A percentile compares a stretch with the other conserved stretches of the same genome.
Conservation (phyloP, 352 stramenopile genomes). For the Stramenopiles sp. region DNA sequence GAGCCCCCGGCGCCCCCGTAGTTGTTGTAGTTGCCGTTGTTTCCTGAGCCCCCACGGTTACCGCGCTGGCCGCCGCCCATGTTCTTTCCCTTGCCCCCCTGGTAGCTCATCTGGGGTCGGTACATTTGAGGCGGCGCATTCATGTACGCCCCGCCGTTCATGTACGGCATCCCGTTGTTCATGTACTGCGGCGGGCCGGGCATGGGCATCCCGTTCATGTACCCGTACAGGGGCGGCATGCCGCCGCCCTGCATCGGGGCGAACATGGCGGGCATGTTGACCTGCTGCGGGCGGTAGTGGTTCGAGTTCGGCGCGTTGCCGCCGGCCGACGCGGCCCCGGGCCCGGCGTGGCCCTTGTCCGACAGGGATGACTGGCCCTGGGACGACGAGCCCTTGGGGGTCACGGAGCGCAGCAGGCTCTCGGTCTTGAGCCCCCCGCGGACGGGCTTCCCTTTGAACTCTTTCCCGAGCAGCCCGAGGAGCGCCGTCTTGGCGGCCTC, state of each 20-base stretch:
- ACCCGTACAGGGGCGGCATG: slow-evolving; percentile 17
- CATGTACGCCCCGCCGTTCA: slow-evolving; percentile 26
- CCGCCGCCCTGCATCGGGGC: slow-evolving; percentile 17
- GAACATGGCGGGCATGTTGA: slow-evolving; percentile 16
- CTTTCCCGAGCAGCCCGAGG: slow-evolving; percentile 51
- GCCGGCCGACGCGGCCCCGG: neutral
- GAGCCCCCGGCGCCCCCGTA: slow-evolving; percentile 35
- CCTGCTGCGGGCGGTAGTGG: slow-evolving; percentile 8
- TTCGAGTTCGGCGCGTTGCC: slow-evolving; percentile 13
- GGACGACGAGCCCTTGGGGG: slow-evolving; percentile 29
- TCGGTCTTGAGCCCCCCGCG: slow-evolving; percentile 74
- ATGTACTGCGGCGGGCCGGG: neutral
- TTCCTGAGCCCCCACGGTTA: slow-evolving; percentile 21
- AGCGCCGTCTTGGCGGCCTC: slow-evolving; percentile 56
- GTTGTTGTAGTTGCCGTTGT: slow-evolving; percentile 39
- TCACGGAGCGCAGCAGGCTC: slow-evolving; percentile 71
- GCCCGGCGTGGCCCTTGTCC: neutral
- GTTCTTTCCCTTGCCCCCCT: neutral
- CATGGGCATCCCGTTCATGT: slow-evolving; percentile 23
- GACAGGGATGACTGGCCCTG: slow-evolving; percentile 28
- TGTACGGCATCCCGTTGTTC: slow-evolving; percentile 13
- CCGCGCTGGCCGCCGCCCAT: slow-evolving; percentile 21
- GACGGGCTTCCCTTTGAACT: slow-evolving; percentile 58
- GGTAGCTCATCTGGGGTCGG: neutral
- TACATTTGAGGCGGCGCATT: slow-evolving; percentile 9